phyloP scores from a whole-genome alignment of 441 rosid species.

The Eutrema salsugineum region DNA sequence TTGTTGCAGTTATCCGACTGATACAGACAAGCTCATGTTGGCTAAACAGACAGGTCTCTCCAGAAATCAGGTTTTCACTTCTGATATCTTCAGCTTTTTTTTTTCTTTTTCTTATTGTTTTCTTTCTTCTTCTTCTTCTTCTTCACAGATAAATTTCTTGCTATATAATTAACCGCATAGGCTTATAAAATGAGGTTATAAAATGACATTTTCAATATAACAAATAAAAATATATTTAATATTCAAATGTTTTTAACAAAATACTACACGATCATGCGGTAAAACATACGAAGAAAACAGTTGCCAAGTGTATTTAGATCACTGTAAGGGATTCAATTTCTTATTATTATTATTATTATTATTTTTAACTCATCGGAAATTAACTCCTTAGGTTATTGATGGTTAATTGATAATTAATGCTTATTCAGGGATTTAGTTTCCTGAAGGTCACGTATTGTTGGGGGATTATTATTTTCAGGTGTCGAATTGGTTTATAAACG shows the following conservation, averaged over 20 bases:
- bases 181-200: not conserved
- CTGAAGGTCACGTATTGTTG: not conserved
- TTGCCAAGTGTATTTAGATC: not conserved
- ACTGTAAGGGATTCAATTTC: not conserved
- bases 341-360: too few relatives aligned
- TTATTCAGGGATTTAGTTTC: not conserved
- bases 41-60: slow-evolving; percentile 92
- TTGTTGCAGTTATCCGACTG: slow-evolving; percentile 76
- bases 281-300: not conserved
- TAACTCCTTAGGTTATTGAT: not conserved
- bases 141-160: not conserved
- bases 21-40: slow-evolving; percentile 83
- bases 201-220: not conserved
- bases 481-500: slow-evolving; percentile 90
- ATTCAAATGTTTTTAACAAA: not conserved
- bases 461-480: slow-evolving; percentile 40
- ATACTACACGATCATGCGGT: not conserved
- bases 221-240: not conserved
- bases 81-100: not conserved
- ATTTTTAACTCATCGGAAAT: not conserved
- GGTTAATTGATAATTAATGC: not conserved
- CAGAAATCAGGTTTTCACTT: slow-evolving; percentile 64
- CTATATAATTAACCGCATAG: not conserved
- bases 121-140: not conserved
- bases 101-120: not conserved